Conservation (phyloP, 1,284 basidiomycete species). For the Sanghuangporus baumii region DNA sequence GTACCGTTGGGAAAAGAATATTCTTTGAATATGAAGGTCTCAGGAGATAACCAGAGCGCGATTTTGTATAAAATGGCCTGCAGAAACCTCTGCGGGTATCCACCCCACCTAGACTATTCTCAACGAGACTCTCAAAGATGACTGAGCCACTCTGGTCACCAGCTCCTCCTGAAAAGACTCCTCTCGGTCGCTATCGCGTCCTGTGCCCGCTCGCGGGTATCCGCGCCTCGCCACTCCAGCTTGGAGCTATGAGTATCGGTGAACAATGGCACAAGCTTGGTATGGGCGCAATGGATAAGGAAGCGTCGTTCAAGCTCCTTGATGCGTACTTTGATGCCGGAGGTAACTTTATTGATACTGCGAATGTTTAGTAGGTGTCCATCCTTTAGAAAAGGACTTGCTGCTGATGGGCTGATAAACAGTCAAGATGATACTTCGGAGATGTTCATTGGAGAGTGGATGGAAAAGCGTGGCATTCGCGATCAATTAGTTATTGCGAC, state of each 20-base stretch:
- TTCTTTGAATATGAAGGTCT: too few species aligned
- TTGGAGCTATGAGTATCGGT: conserved; percentile 44
- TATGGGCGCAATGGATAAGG: conserved; percentile 16
- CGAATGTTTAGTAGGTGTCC: conserved; percentile 17
- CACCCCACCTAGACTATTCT: not conserved
- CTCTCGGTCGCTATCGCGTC: conserved; percentile 14
- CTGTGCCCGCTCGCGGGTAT: conserved; percentile 15
- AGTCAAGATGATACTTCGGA: conserved; percentile 20
- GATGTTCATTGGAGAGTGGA: conserved; percentile 33
- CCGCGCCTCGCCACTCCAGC: conserved; percentile 37
- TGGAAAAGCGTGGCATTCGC: conserved; percentile 28
- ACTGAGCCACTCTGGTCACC: conserved; percentile 1
- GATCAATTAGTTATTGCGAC: conserved; percentile 36
- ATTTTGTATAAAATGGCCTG: too few species aligned
- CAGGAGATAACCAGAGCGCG: too few species aligned
- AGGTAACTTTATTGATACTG: conserved; percentile 23
- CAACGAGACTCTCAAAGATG: not conserved
- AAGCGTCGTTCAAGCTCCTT: conserved; percentile 21
- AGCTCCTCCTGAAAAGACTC: not conserved
- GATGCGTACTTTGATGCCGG: conserved; percentile 21
- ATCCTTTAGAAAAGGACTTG: not conserved
- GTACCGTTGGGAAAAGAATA: too few species aligned
- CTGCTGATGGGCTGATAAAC: not conserved
- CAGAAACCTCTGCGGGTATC: too few species aligned
- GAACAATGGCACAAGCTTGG: conserved; percentile 29